These are phyloP conservation scores for Aureobasidium namibiae DNA, from an alignment of 2,329 filamentous ascomycete genomes.

Conservation along the genomic window DNA sequence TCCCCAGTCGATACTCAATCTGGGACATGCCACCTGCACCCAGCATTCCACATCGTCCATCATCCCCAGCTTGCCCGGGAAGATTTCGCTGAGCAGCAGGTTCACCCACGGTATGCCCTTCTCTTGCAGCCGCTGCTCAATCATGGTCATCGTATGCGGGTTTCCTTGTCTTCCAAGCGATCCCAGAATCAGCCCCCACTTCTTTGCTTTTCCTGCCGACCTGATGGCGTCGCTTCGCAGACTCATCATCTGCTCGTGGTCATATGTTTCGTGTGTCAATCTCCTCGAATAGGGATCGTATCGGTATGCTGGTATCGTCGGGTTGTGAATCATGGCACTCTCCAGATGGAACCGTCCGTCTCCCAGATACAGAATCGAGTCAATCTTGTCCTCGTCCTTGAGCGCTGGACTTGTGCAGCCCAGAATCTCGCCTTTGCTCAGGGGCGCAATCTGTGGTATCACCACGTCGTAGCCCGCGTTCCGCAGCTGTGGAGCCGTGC, in stretches of 20 bases:
- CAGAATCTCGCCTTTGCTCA: constrained; percentile 91
- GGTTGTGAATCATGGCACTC: constrained; percentile 98
- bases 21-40: constrained; percentile 97
- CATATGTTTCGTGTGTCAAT: constrained; percentile 84
- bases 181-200: constrained; percentile 93
- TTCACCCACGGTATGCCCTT: constrained; percentile 75
- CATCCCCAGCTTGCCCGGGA: constrained; percentile 86
- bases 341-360: constrained; percentile 95
- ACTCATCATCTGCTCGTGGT: constrained; percentile 81
- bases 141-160: constrained; percentile 79
- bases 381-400: constrained; percentile 47
- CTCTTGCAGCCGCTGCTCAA: constrained; percentile 66
- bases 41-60: constrained; percentile 93
- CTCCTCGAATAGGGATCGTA: constrained; percentile 95
- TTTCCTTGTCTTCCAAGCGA: constrained; percentile 91
- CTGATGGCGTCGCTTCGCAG: constrained; percentile 70
- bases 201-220: constrained; percentile 65
- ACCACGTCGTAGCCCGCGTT: constrained; percentile 76
- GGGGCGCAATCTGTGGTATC: constrained; percentile 83
- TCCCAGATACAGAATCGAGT: constrained; percentile 79
- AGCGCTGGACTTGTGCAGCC: constrained; percentile 89
- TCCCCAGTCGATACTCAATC: constrained; percentile 96
- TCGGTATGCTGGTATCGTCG: constrained; percentile 77
- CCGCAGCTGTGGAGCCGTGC: constrained; percentile 67
- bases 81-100: constrained; percentile 85